Evolutionary conservation across 139 green algal genomes (phyloP).

Genomic region (Picochlorum sp.): DNA sequence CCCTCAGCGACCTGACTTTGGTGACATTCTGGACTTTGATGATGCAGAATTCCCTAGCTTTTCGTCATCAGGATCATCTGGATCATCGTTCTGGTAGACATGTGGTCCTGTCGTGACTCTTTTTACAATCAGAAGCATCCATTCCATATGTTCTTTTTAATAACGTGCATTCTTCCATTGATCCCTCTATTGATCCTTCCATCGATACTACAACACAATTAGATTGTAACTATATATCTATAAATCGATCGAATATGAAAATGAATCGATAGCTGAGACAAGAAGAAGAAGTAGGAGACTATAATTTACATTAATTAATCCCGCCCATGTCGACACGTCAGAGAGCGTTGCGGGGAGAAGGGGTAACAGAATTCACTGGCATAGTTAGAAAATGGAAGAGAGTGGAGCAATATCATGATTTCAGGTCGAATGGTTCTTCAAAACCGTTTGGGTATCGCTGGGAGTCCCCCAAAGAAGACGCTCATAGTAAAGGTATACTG

Average conservation of each 20-base stretch:
- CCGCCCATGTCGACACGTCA: background rate
- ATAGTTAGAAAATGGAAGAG: background rate
- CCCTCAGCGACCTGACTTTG: background rate
- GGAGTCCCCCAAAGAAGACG: background rate
- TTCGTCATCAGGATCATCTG: background rate
- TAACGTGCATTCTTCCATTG: no score
- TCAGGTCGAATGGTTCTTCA: background rate
- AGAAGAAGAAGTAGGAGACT: background rate
- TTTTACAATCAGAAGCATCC: background rate
- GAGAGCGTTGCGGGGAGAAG: background rate
- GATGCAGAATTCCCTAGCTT: background rate
- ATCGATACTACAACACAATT: no score
- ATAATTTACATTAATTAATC: background rate
- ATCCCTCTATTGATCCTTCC: no score
- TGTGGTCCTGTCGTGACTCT: background rate
- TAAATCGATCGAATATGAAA: background rate
- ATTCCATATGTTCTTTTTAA: no score
- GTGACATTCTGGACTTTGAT: conserved; percentile 1
- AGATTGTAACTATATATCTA: no score
- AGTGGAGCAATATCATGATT: background rate
- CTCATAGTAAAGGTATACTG: background rate
- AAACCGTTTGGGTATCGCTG: background rate
- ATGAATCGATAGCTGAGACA: background rate
- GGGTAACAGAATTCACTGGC: background rate
- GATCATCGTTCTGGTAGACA: background rate